phyloP scores from a whole-genome alignment of 2,329 filamentous ascomycete genomes.

The Fonsecaea pedrosoi region DNA sequence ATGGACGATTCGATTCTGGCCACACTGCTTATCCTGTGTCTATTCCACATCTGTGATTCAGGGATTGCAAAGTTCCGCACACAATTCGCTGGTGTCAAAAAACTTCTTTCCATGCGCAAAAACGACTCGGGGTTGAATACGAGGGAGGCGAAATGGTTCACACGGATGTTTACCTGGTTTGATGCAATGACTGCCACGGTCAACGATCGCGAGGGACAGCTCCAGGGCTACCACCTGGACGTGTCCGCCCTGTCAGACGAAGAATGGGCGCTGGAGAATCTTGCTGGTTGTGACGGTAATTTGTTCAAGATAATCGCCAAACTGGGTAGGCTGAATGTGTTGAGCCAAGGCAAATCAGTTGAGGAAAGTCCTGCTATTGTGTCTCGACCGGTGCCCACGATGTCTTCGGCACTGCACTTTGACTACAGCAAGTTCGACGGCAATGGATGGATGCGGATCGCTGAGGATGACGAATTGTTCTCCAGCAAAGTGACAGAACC shows the following conservation, averaged over 20 bases:
- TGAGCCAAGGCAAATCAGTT: constrained; percentile 70
- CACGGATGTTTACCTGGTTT: constrained; percentile 91
- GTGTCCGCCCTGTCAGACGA: constrained; percentile 69
- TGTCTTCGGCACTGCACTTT: constrained; percentile 30
- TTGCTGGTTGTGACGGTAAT: constrained; percentile 83
- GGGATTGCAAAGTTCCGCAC: constrained; percentile 92
- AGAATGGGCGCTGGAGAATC: constrained; percentile 78
- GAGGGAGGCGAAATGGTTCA: constrained; percentile 74
- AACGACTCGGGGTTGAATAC: constrained; percentile 56
- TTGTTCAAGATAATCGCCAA: constrained; percentile 86
- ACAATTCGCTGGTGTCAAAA: constrained; percentile 91
- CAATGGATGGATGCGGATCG: constrained; percentile 44
- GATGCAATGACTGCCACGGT: constrained; percentile 91
- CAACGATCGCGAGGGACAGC: constrained; percentile 87
- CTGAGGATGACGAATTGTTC: constrained; percentile 58
- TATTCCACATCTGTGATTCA: constrained; percentile 92
- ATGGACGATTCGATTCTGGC: constrained; percentile 86
- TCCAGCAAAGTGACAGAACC: constrained; percentile 45
- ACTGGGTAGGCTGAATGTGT: constrained; percentile 81
- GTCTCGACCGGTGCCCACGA: constrained; percentile 46
- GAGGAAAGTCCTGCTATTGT: constrained; percentile 37
- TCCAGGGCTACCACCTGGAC: constrained; percentile 68
- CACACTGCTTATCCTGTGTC: constrained; percentile 83
- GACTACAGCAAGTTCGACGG: constrained; percentile 66
- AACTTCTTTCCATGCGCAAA: constrained; percentile 79